Evolutionary conservation across 176 grass and related monocot genomes (phyloP), one percentile per base, ranked within the genome.

Genomic region (Coix lacrymajobi): DNA sequence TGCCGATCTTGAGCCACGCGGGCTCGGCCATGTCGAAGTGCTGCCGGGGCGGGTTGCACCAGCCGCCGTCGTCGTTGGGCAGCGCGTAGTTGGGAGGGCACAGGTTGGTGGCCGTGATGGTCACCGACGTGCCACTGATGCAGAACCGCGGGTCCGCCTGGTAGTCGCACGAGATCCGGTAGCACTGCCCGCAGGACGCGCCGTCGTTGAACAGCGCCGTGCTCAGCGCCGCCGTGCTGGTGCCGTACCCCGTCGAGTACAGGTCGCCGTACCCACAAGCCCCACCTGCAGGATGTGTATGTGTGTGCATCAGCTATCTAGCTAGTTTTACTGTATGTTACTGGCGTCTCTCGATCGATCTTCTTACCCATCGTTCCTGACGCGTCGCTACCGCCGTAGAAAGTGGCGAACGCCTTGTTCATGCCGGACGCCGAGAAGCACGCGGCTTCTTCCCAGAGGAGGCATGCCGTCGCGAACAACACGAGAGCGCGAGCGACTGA

Each of bases 21-120:
- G 95, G 95, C 87, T 94, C 82, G 3, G 89, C 87, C 71, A 97
- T 88, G 67, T 97, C 94, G 34, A 97, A 97, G 89, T 97, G 91
- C 74, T 83, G 87, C 14, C 86, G 79, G 0, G 94, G 94, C 48
- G 94, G 89, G 81, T 97, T 97, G 89, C 94, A 97, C 94, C 94
- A 97, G 11, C 94, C 94, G 44, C 94, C 94, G 15, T 83, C 84
- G 87, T 97, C 72, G 83, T 74, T 93, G 5, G 96, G 67, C 14
- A 91, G 84, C 1, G 92, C 96, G 70, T 95, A 91, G 87, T 95
- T 98, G 1, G 92, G 90, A 19, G 96, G 96, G 82, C 96, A 98
- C 10, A 98, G 79, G 64, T 98, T 95, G 76, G 96, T 95, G 16
- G 90, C 96, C 3, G 92, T 98, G 68, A 98, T 75, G n/a, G 87